Conservation (phyloP, 306 rosid genomes). For the Quercus robur region DNA sequence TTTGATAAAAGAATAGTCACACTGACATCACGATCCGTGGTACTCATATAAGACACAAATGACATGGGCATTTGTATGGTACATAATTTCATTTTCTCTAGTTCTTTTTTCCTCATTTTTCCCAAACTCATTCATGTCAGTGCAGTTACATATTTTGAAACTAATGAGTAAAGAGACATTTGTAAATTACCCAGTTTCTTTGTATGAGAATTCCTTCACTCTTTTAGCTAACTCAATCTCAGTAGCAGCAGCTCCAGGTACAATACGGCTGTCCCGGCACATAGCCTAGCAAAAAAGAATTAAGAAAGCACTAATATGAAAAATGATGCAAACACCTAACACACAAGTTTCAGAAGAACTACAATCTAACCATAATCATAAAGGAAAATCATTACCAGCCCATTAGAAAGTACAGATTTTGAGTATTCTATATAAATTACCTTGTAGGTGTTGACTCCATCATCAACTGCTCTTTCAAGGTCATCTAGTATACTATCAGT, state of each 20-base stretch:
- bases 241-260: slow-evolving; percentile 95
- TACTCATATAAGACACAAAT: too few species aligned
- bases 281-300: slow-evolving; percentile 59
- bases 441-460: slow-evolving; percentile 90
- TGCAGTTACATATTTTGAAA: not conserved
- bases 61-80: too few species aligned
- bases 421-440: slow-evolving; percentile 32
- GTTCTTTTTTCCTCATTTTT: not conserved
- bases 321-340: not conserved
- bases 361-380: not conserved
- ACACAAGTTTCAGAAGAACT: not conserved
- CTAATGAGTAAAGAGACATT: not conserved
- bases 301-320: slow-evolving; percentile 4
- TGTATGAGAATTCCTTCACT: slow-evolving; percentile 84
- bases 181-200: slow-evolving; percentile 71
- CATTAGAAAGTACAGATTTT: slow-evolving; percentile 3
- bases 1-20: too few species aligned
- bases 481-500: slow-evolving; percentile 88
- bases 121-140: not conserved
- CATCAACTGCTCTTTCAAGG: slow-evolving; percentile 94
- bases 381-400: not conserved
- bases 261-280: slow-evolving; percentile 88
- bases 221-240: slow-evolving; percentile 88
- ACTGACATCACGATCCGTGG: too few species aligned
- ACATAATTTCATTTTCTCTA: not conserved